phyloP scores from a whole-genome alignment of 108 stramenopile genomes.

The Craspedostauros australis region DNA sequence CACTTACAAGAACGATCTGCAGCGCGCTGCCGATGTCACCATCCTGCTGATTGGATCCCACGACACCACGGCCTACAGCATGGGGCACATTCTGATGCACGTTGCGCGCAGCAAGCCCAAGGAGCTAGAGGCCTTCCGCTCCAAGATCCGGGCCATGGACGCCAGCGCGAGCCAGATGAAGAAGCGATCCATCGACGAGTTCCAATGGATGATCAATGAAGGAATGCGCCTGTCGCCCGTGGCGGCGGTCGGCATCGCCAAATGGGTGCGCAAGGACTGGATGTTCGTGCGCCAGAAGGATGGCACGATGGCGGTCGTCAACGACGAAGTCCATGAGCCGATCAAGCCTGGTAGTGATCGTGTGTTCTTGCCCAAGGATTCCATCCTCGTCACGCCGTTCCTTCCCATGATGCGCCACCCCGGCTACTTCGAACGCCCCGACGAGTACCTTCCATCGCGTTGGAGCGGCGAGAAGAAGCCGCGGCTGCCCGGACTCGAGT shows the following conservation, averaged over 20 bases:
- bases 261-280: conserved; percentile 17
- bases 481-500: conserved; percentile 31
- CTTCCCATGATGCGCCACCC: conserved; percentile 8
- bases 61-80: conserved; percentile 2
- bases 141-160: conserved; percentile 2
- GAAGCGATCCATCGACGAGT: too few species aligned
- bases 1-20: conserved; percentile 13
- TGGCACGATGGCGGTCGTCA: conserved; percentile 15
- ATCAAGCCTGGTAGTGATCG: too few species aligned
- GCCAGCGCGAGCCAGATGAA: too few species aligned
- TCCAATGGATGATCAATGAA: too few species aligned
- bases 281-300: background rate
- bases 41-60: conserved; percentile 15
- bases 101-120: background rate
- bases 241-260: too few species aligned
- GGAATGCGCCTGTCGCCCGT: too few species aligned
- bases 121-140: background rate
- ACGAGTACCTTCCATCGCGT: conserved; percentile 33
- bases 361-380: conserved; percentile 13
- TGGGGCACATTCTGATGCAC: background rate
- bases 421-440: conserved; percentile 25
- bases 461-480: too few species aligned
- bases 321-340: too few species aligned
- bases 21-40: conserved; percentile 26
- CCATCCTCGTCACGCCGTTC: background rate